These are phyloP conservation scores for Maudiozyma pseudohumilis DNA, from an alignment of 805 yeast genomes.

Conservation along the genomic window DNA sequence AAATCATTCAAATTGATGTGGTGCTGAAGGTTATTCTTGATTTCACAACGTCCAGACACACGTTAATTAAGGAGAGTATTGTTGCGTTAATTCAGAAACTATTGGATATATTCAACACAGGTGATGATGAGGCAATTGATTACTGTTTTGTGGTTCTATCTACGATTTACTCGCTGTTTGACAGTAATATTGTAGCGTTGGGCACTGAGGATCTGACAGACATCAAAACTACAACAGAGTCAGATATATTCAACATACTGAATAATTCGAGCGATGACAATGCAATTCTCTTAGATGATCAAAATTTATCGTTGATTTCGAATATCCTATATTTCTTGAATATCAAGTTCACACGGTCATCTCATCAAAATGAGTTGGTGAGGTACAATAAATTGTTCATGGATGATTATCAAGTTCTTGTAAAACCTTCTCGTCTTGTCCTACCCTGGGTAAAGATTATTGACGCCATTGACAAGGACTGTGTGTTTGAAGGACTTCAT, in stretches of 20 bases:
- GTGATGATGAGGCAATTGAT: conserved; percentile 9
- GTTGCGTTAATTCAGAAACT: conserved; percentile 15
- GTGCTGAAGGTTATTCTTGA: conserved; percentile 30
- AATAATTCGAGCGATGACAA: conserved; percentile 1
- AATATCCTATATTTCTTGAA: conserved; percentile 30
- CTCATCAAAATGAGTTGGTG: conserved; percentile 39
- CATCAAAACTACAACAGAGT: conserved; percentile 16
- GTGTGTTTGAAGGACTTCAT: conserved; percentile 15
- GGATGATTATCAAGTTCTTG: conserved; percentile 11
- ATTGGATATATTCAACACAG: conserved; percentile 6
- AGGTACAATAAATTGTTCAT: conserved; percentile 33
- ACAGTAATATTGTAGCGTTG: conserved; percentile 15
- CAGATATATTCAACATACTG: conserved; percentile 10
- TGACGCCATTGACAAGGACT: conserved; percentile 41
- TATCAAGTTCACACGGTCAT: conserved; percentile 20
- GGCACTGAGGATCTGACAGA: conserved; percentile 9
- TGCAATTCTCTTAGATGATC: conserved; percentile 16
- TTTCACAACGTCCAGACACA: conserved; percentile 26
- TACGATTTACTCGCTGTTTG: conserved; percentile 20
- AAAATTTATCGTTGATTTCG: conserved; percentile 20
- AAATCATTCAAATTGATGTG: conserved; percentile 25
- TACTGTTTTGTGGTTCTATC: conserved; percentile 23
- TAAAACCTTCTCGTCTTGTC: conserved; percentile 27
- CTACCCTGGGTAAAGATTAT: conserved; percentile 37
- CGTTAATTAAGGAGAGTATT: conserved; percentile 23